phyloP scores from a whole-genome alignment of 805 yeast species.

The Candida gorgasii region DNA sequence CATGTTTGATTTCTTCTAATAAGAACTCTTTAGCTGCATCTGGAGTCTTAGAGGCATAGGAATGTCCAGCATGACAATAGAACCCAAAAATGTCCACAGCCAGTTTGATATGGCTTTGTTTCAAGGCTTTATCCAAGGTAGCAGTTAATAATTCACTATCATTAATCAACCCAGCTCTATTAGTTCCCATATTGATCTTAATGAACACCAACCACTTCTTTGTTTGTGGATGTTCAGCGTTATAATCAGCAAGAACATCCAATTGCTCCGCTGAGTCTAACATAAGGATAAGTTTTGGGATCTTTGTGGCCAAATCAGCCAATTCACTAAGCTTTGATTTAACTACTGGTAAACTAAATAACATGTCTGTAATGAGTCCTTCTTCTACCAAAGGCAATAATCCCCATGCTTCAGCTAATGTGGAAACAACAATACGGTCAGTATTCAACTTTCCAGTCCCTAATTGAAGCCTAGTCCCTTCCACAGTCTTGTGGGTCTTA shows the following conservation, averaged over 20 bases:
- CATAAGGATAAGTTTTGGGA: constrained; percentile 54
- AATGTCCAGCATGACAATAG: constrained; percentile 80
- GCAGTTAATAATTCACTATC: constrained; percentile 36
- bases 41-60: constrained; percentile 51
- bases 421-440: constrained; percentile 62
- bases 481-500: constrained; percentile 71
- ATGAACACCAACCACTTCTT: constrained; percentile 63
- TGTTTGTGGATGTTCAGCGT: constrained; percentile 19
- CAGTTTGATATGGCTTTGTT: constrained; percentile 22
- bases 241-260: constrained; percentile 43
- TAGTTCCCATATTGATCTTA: constrained; percentile 71
- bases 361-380: constrained; percentile 37
- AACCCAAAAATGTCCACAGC: constrained; percentile 59
- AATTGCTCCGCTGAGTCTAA: constrained; percentile 63
- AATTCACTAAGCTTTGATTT: constrained; percentile 51
- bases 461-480: constrained; percentile 58
- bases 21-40: constrained; percentile 50
- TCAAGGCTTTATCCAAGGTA: constrained; percentile 32
- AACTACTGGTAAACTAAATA: constrained; percentile 46
- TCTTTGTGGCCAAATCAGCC: constrained; percentile 39
- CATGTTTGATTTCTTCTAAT: constrained; percentile 58
- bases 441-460: constrained; percentile 38
- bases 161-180: constrained; percentile 59
- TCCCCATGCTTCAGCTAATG: constrained; percentile 65
- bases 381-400: constrained; percentile 39